Evolutionary conservation across 805 yeast genomes (phyloP), one percentile per base, ranked within the genome.

Genomic region (Jamesozyma lodderae): DNA sequence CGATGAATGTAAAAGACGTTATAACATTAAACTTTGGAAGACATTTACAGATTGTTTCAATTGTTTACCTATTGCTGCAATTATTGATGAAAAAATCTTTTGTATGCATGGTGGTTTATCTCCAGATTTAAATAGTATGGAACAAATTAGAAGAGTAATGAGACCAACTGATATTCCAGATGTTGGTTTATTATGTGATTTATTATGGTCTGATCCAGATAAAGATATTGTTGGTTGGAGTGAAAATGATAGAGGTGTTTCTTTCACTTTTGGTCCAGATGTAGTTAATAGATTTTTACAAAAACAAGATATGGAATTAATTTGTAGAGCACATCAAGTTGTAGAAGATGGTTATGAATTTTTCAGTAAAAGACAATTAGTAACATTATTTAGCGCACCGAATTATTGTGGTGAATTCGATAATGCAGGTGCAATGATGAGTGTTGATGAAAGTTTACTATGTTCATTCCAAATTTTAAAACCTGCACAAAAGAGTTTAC

Each of bases 341-440:
- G 98, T 90, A 44, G 98, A 90, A 68, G 98, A 90, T 65, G 98
- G 98, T 49, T 90, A 92, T 65, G 97, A 90, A 69, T 90, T 90
- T 61, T 90, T 92, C 64, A 77, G 92, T 48, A 90, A 90, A 64
- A 81, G 97, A 59, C 97, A 90, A 66, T 74, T 90, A 59, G 97
- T 90, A 35, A 90, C 98, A 23, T 71, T 90, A 50, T 90, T 90
- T 62, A 79, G 92, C 38, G 98, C 98, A 41, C 98, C 98, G 52
- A 92, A 92, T 66, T 88, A 88, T 63, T 92, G 97, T 73, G 98
- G 98, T 55, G 97, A 92, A 65, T 90, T 90, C 60, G 98, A 90
- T 65, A 90, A 90, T 59, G 96, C 97, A 2, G 98, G 97, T 58
- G 98, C 98, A 30, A 92, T 92, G 97, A 90, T 90, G 98, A 79